These are phyloP conservation scores for Exophiala sideris DNA, from an alignment of 2,329 filamentous ascomycete species.

Conservation along the genomic window DNA sequence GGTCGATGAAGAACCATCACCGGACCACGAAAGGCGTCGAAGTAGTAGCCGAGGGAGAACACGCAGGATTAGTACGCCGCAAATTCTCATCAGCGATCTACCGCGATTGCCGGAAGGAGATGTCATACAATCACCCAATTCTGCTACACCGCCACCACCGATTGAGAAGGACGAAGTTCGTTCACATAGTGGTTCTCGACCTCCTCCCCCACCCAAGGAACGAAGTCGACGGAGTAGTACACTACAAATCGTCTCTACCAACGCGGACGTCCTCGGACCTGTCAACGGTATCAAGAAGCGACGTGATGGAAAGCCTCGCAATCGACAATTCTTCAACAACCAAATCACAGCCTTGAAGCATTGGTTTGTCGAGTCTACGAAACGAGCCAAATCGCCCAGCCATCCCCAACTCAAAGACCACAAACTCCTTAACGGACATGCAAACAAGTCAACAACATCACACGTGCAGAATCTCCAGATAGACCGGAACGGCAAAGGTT, in stretches of 20 bases:
- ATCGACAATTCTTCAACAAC: conserved; percentile 50
- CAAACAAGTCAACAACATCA: conserved; percentile 6
- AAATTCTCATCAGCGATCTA: conserved; percentile 68
- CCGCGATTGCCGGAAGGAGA: conserved; percentile 71
- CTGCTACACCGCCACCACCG: conserved; percentile 60
- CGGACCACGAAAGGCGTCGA: conserved; percentile 40
- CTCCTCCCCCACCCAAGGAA: conserved; percentile 84
- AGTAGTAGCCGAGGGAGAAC: conserved; percentile 65
- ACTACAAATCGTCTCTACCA: conserved; percentile 74
- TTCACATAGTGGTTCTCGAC: conserved; percentile 72
- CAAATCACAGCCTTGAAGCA: conserved; percentile 67
- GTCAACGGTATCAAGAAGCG: conserved; percentile 53
- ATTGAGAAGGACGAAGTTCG: conserved; percentile 75
- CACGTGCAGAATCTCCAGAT: not conserved
- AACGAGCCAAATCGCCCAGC: conserved; percentile 57
- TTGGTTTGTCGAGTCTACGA: conserved; percentile 67
- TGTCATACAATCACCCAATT: conserved; percentile 34
- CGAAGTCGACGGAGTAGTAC: conserved; percentile 77
- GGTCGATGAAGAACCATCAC: conserved; percentile 68
- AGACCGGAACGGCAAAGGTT: conserved; percentile 6
- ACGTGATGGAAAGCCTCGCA: conserved; percentile 19
- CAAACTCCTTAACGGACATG: conserved; percentile 15
- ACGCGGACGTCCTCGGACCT: conserved; percentile 58
- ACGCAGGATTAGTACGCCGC: conserved; percentile 65
- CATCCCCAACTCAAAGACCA: conserved; percentile 24